These are phyloP conservation scores for Lyophyllum decastes DNA, from an alignment of 768 basidiomycete species.

Conservation along the genomic window DNA sequence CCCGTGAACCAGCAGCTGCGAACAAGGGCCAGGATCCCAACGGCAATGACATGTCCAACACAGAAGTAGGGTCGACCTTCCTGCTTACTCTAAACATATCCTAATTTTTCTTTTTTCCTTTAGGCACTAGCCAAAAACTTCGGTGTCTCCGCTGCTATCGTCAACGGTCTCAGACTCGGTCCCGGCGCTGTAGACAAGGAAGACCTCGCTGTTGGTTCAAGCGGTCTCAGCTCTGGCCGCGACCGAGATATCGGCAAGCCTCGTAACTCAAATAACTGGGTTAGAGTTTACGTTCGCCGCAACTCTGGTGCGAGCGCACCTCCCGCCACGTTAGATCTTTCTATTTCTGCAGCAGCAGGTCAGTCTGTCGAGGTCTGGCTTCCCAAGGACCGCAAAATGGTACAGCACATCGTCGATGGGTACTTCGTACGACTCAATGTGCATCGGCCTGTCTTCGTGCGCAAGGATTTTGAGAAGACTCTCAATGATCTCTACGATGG, in stretches of 20 bases:
- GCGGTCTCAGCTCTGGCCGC: constrained; percentile 67
- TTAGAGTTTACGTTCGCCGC: constrained; percentile 52
- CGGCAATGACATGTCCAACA: constrained; percentile 75
- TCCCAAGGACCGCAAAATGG: constrained; percentile 74
- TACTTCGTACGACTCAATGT: constrained; percentile 80
- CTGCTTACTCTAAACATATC: not conserved
- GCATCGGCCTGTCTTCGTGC: constrained; percentile 77
- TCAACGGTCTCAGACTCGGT: constrained; percentile 61
- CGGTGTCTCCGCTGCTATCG: constrained; percentile 73
- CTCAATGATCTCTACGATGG: constrained; percentile 70
- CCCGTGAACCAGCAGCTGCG: constrained; percentile 27
- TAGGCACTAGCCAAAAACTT: constrained; percentile 77
- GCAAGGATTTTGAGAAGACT: constrained; percentile 65
- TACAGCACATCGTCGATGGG: constrained; percentile 59
- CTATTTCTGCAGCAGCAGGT: constrained; percentile 21
- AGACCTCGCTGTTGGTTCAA: constrained; percentile 77
- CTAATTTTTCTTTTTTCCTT: not conserved
- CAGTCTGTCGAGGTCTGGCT: constrained; percentile 61
- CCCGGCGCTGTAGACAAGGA: constrained; percentile 55
- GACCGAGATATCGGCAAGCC: constrained; percentile 64
- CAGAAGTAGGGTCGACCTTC: constrained; percentile 41
- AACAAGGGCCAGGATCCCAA: constrained; percentile 81
- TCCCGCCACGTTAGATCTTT: constrained; percentile 37
- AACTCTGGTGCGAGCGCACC: constrained; percentile 33
- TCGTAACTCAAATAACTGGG: constrained; percentile 65